Percentiles rank a stretch among this genome's conserved stretches.
These are phyloP conservation scores for Prunus mongolica DNA, from an alignment of 306 rosid species.

Conservation along the genomic window DNA sequence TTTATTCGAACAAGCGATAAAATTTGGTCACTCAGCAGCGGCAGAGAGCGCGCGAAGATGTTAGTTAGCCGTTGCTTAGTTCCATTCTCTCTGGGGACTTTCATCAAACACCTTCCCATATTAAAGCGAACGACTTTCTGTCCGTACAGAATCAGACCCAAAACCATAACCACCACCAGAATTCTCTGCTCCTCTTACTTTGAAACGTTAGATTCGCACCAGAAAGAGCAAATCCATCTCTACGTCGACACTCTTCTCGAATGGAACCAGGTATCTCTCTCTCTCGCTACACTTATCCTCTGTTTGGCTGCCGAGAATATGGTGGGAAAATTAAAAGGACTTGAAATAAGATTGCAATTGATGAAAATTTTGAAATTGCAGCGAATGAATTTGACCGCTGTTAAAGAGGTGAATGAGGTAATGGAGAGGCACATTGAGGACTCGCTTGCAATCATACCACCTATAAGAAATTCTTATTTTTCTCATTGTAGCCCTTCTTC, in stretches of 20 bases:
- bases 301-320: slow-evolving; percentile 16
- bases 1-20: neutral
- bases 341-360: neutral
- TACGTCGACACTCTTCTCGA: slow-evolving; percentile 80
- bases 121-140: slow-evolving; percentile 21
- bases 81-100: slow-evolving; percentile 54
- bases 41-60: slow-evolving; percentile 33
- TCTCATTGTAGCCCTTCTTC: slow-evolving; percentile 28
- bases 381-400: slow-evolving; percentile 86
- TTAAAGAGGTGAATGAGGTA: slow-evolving; percentile 57
- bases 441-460: slow-evolving; percentile 73
- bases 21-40: neutral
- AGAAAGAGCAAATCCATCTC: slow-evolving; percentile 62
- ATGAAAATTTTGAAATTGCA: slow-evolving; percentile 16
- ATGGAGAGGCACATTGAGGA: slow-evolving; percentile 95
- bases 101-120: slow-evolving; percentile 64
- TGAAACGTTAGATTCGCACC: slow-evolving; percentile 52
- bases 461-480: slow-evolving; percentile 46
- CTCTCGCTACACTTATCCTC: neutral
- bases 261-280: slow-evolving; percentile 69
- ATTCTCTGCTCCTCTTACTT: slow-evolving; percentile 30
- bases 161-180: slow-evolving; percentile 20
- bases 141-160: slow-evolving; percentile 25
- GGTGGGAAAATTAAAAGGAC: neutral
- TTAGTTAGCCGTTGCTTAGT: slow-evolving; percentile 19